Percentiles rank a stretch among this genome's conserved stretches.
Conservation (phyloP, 441 rosid species). For the Metrosideros polymorpha region DNA sequence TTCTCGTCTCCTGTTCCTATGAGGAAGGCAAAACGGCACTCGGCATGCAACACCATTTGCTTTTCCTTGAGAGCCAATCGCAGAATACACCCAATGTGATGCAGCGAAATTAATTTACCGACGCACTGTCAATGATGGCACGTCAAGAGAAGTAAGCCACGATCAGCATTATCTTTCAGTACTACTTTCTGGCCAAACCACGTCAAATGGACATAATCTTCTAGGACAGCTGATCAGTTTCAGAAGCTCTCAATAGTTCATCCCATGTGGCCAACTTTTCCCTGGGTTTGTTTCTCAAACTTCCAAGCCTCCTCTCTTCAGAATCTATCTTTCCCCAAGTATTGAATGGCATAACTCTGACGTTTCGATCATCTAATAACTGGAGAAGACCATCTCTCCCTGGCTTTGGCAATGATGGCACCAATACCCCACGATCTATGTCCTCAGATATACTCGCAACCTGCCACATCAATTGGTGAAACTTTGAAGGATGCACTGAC, state of each 20-base stretch:
- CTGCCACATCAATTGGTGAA: constrained; percentile 19
- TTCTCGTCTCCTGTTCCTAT: not conserved
- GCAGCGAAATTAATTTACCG: not conserved
- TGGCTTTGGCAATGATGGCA: constrained; percentile 21
- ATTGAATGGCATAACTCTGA: constrained; percentile 35
- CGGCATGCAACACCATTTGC: not conserved
- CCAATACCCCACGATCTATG: constrained; percentile 32
- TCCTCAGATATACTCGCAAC: constrained; percentile 72
- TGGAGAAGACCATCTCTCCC: constrained; percentile 65
- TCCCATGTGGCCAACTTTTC: constrained; percentile 62
- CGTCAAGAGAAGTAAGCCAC: not conserved
- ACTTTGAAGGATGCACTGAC: not conserved
- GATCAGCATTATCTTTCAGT: not conserved
- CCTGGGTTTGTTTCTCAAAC: constrained; percentile 45
- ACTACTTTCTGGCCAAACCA: fast-evolving
- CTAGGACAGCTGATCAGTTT: not conserved
- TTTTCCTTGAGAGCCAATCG: not conserved
- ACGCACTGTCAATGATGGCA: not conserved
- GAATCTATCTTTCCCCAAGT: constrained; percentile 70
- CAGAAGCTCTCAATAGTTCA: constrained; percentile 31
- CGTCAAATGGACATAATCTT: not conserved
- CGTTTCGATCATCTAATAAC: constrained; percentile 37
- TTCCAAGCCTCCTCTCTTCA: constrained; percentile 60
- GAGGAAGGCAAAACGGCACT: fast-evolving
- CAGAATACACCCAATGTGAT: not conserved